Conservation (phyloP, 306 rosid genomes). For the Quercus mongolica region DNA sequence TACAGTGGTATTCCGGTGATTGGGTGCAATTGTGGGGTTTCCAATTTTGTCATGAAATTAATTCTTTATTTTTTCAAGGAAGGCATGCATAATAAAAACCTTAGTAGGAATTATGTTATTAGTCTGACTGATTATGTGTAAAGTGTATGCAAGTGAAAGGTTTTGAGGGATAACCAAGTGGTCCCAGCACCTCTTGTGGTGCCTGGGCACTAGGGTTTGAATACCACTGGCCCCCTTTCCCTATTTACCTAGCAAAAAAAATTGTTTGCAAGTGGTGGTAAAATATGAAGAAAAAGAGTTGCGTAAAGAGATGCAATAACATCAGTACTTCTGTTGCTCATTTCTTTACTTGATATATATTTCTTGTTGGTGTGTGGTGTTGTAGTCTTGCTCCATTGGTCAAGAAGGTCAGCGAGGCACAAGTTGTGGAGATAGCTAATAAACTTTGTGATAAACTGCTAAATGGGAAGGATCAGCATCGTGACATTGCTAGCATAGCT, state of each 20-base stretch:
- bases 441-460: conserved; percentile 82
- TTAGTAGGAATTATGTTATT: neutral
- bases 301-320: neutral
- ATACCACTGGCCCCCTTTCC: too few species aligned
- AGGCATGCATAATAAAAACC: too few species aligned
- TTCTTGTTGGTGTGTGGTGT: conserved; percentile 6
- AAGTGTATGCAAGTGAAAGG: neutral
- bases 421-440: conserved; percentile 87
- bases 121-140: neutral
- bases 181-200: too few species aligned
- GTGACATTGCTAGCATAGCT: conserved; percentile 96
- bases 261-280: neutral
- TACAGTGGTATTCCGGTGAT: neutral
- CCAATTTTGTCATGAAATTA: neutral
- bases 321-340: neutral
- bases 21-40: neutral
- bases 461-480: conserved; percentile 90
- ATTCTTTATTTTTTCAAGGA: neutral
- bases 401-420: conserved; percentile 77
- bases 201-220: too few species aligned
- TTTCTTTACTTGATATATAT: neutral
- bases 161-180: too few species aligned
- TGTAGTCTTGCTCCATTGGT: conserved; percentile 93
- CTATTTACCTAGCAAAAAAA: too few species aligned
- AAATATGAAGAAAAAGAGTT: neutral